Percentiles rank a stretch among this genome's conserved stretches.
These are phyloP conservation scores for Aspergillus phoenicis DNA, from an alignment of 2,329 filamentous ascomycete genomes.

Conservation along the genomic window DNA sequence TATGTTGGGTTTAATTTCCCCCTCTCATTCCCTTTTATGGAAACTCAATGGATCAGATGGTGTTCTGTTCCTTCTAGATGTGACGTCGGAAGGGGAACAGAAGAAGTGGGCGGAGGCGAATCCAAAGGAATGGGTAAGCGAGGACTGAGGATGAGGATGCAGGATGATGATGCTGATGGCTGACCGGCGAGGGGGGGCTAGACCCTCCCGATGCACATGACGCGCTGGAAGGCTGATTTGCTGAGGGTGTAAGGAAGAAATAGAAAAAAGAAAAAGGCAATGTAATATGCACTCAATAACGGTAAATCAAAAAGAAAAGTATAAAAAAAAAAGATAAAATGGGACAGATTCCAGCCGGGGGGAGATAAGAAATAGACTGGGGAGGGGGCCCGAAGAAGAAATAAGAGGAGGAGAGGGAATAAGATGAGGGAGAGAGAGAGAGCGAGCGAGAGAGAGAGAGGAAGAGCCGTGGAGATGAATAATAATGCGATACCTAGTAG, in stretches of 20 bases:
- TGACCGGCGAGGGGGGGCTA: constrained; percentile 23
- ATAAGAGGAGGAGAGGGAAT: constrained; percentile 12
- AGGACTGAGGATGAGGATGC: neutral
- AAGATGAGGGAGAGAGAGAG: constrained; percentile 3
- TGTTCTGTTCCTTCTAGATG: too few species aligned
- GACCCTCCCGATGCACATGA: constrained; percentile 38
- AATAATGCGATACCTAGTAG: constrained; percentile 13
- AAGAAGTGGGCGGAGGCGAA: neutral
- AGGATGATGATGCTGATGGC: constrained; percentile 1
- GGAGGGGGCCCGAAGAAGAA: neutral
- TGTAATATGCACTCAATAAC: neutral
- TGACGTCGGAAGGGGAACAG: neutral
- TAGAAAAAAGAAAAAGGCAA: neutral
- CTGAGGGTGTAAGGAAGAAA: too few species aligned
- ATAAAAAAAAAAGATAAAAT: neutral
- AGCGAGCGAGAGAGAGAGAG: constrained; percentile 10
- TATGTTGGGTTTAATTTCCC: too few species aligned
- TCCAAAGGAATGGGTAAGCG: neutral
- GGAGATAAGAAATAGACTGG: too few species aligned
- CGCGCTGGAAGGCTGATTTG: constrained; percentile 19
- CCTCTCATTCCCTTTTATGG: too few species aligned
- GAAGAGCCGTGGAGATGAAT: constrained; percentile 13
- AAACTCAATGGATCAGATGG: too few species aligned
- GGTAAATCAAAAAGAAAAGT: constrained; percentile 3
- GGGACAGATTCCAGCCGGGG: neutral